Base-by-base conservation (phyloP, 148 eudicot genomes). In the Vaccinium vitisidaea region DNA sequence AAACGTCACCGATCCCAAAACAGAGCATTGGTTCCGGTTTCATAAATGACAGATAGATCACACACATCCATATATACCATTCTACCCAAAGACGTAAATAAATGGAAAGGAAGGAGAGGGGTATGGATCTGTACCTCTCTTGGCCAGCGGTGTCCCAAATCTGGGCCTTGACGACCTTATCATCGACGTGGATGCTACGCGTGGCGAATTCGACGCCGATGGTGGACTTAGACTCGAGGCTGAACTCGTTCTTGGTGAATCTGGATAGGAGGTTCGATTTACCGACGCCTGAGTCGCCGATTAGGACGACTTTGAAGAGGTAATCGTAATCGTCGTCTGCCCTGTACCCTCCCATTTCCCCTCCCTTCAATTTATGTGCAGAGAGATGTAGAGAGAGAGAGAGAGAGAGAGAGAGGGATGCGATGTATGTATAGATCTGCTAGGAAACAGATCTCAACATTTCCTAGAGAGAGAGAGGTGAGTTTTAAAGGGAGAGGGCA, bases 71-170 rank as follows among this genome's bases (percentile, higher is more conserved):
- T 39, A 56, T n/a, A 43, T n/a, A 79, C 39, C 4, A 8, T 4
- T 58, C 7, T 2, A 81, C 11, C 61, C 1, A 59, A 4, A 10
- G 9, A 30, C 19, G 10, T 39, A 74, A 39, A 43, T 8, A 15
- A 13, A 36, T 18, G 30, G 5, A 43, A 6, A 39, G 6, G 63
- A n/a, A 65, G 9, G 49, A 8, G 18, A 16, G 5, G 59, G 52
- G 56, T 36, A 23, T 0, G 71, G 18, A 91, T 80, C 79, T 21
- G 55, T 32, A 87, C 93, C 94, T 83, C 73, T 92, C 94, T 83
- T 92, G 94, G 65, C 94, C 94, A 16, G 94, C 94, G 70, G 94
- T 92, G 59, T 92, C 94, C 94, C 94, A 92, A 90, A 92, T 92
- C 90, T 92, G 94, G 23, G 94, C 94, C 82, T 92, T 92, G 84